Evolutionary conservation across 176 grass and related monocot genomes (phyloP).

Genomic region (Lolium perenne): DNA sequence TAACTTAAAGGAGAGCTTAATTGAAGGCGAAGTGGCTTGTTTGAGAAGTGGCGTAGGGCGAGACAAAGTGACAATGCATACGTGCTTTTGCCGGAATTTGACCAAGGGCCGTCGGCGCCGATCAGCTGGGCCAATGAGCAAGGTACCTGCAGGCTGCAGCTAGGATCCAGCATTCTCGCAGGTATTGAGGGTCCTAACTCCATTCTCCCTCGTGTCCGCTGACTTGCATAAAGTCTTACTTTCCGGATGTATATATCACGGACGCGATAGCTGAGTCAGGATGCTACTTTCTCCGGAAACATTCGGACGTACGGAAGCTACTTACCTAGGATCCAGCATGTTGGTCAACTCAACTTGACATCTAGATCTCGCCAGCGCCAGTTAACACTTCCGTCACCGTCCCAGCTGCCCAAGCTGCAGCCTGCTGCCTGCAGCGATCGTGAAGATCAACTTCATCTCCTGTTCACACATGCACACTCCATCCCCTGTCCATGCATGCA

Average conservation of each 20-base stretch:
- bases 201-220: neutral
- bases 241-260: neutral
- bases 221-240: constrained; percentile 10
- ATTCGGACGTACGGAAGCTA: neutral
- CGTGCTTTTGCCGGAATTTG: neutral
- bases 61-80: constrained; percentile 30
- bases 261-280: neutral
- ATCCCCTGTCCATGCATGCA: too few species aligned
- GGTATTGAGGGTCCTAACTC: neutral
- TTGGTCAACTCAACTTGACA: neutral
- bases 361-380: neutral
- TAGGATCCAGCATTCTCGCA: neutral
- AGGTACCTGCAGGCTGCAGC: neutral
- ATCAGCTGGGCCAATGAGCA: neutral
- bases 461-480: neutral
- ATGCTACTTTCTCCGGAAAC: neutral
- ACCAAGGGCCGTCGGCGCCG: constrained; percentile 1
- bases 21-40: constrained; percentile 34
- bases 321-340: neutral
- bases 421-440: neutral
- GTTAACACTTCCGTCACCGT: neutral
- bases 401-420: neutral
- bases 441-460: neutral
- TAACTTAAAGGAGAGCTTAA: constrained; percentile 7
- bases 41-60: constrained; percentile 23